Base-by-base conservation (phyloP, 2,329 filamentous ascomycete genomes). In the Hymenoscyphus fraxineus region DNA sequence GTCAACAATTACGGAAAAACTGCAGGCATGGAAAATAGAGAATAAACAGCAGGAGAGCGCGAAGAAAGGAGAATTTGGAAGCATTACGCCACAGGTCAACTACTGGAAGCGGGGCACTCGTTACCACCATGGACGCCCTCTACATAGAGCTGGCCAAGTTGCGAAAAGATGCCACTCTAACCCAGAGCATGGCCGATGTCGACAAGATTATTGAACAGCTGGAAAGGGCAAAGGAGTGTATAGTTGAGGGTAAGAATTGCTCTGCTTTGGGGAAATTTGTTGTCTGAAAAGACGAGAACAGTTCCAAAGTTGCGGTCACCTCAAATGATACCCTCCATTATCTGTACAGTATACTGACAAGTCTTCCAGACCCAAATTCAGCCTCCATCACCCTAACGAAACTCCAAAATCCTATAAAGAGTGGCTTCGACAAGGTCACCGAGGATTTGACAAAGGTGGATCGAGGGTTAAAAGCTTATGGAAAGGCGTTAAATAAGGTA, bases 401-500 rank as follows among this genome's bases (percentile, higher is more conserved):
- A 75, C 84, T 97, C 19, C 93, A 97, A 75, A 93, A 90, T 68
- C 91, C 93, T 0, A 82, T 97, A 64, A 95, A 93, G 73, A 82
- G 88, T 60, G 87, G 88, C 1, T 89, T 98, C 66, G 92, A 96
- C 47, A 83, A 85, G 41, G 87, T 96, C 47, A 94, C 90, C 70
- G 87, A 90, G 61, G 88, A 92, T 72, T 79, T 98, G 59, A 95
- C 92, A 76, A 90, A 92, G 63, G 88, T 95, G 2, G 90, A 96
- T 71, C 89, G 89, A 68, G 88, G 89, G 1, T 88, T 96, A 64
- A 92, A 89, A 76, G 89, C 89, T 69, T 96, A 96, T 77, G 88
- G 88, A 70, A 97, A 93, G 75, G 87, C 91, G 6, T 80, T 99
- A 38, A 92, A 97, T 76, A 92, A 89, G 82, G 91, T 91, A 77